Evolutionary conservation across 371 early-diverging fungal genomes (phyloP), one percentile per base, ranked within the genome.

Genomic region (Umbelopsis sp.): DNA sequence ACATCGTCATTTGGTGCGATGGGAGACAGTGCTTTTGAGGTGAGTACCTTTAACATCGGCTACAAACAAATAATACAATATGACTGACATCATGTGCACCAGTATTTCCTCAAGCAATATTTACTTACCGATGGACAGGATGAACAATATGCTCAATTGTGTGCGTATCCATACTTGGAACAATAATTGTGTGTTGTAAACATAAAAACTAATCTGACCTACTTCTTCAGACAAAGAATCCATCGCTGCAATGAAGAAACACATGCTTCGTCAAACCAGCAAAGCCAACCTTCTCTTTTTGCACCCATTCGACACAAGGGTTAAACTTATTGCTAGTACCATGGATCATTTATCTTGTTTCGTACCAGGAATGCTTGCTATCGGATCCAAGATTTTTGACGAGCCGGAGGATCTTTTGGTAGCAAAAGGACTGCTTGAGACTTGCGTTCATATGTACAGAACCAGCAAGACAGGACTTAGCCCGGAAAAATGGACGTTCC

Each of bases 91-190:
- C 29, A 29, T 29, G 29, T 29, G 29, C 29, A 29, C 29, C 76
- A 93, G 86, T 94, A 93, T 69, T 81, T 92, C 66, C 75, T 93
- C 18, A 93, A 94, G 72, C 80, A 91, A 51, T 90, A 89, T 78
- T 63, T 93, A 10, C 66, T 85, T 25, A 70, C 80, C 24, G 84
- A 87, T 72, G 90, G 83, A 69, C 75, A 68, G 64, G 74, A 70
- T 50, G 81, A 78, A 24, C 79, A 78, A 64, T 87, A 83, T 80
- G 80, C 72, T 32, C 73, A 75, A 70, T 81, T 79, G 75, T 85
- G 87, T 92, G 89, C 68, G 74, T 79, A 45, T 22, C 4, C 63
- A 24, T 22, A 24, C 35, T 32, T 37, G 66, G 41, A 20, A 64
- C 74, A 69, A 83, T 73, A 8, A 53, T 77, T 22, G 67, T 62